These are phyloP conservation scores for Amphichorda felina DNA, from an alignment of 2,329 filamentous ascomycete genomes.

Conservation along the genomic window DNA sequence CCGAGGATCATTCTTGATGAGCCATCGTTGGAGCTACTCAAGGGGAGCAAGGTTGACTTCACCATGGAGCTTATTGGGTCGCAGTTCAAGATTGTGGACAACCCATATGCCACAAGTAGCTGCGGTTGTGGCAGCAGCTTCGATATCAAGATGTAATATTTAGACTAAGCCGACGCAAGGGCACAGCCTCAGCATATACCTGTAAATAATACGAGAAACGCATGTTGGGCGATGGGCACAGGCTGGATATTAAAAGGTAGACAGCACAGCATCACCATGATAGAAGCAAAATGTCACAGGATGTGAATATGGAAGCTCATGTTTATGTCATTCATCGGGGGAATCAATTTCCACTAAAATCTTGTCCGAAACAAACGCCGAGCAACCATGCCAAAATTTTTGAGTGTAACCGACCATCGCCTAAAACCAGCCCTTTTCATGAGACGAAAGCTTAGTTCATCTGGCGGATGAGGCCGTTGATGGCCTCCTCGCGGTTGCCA, in stretches of 20 bases:
- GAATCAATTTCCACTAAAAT: conserved; percentile 24
- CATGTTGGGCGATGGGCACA: too few species aligned
- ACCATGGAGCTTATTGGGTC: conserved; percentile 82
- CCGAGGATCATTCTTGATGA: conserved; percentile 86
- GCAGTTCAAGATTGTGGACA: conserved; percentile 94
- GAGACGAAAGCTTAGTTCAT: conserved; percentile 66
- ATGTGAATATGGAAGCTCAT: conserved; percentile 18
- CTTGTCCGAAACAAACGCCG: conserved; percentile 27
- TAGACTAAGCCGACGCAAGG: too few species aligned
- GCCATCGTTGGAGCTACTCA: conserved; percentile 75
- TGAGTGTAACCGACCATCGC: conserved; percentile 7
- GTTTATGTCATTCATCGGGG: conserved; percentile 28
- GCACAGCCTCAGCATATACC: too few species aligned
- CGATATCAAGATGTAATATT: conserved; percentile 63
- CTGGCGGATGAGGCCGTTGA: conserved; percentile 91
- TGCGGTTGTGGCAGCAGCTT: conserved; percentile 98
- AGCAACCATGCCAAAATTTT: conserved; percentile 24
- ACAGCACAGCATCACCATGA: background rate
- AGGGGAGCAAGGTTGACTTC: conserved; percentile 91
- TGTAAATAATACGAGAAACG: too few species aligned
- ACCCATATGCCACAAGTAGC: conserved; percentile 81
- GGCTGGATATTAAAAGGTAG: background rate
- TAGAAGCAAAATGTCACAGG: conserved; percentile 2
- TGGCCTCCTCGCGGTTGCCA: conserved; percentile 97
- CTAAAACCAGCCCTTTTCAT: conserved; percentile 11